These are phyloP conservation scores for Euphorbia tirucalli DNA, from an alignment of 345 rosid species.

Conservation along the genomic window DNA sequence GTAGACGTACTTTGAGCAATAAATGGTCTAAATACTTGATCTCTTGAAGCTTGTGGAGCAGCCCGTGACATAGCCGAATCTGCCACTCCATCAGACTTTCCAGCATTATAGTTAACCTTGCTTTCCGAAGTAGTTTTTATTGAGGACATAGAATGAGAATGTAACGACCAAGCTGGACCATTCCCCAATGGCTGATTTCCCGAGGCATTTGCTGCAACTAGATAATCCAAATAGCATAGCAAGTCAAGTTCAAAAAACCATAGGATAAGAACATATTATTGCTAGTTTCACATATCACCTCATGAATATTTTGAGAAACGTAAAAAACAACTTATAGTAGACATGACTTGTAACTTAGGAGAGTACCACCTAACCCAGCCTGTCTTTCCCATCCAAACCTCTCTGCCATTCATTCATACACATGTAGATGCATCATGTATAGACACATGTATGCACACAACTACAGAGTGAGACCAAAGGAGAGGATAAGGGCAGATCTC, in stretches of 20 bases:
- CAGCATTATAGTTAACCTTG: constrained; percentile 46
- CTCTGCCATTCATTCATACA: too few species aligned
- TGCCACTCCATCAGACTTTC: constrained; percentile 49
- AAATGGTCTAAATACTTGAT: constrained; percentile 59
- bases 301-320: neutral
- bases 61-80: constrained; percentile 26
- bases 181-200: constrained; percentile 45
- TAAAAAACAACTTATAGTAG: neutral
- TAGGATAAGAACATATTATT: neutral
- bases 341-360: neutral
- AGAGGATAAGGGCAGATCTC: neutral
- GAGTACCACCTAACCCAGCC: constrained; percentile 1
- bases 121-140: constrained; percentile 47
- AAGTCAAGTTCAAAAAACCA: neutral
- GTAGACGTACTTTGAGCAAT: constrained; percentile 48
- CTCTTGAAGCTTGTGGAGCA: constrained; percentile 47
- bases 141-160: constrained; percentile 49
- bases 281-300: neutral
- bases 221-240: constrained; percentile 9
- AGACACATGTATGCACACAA: neutral
- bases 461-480: neutral
- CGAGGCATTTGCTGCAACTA: constrained; percentile 57
- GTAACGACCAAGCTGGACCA: constrained; percentile 71
- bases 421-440: neutral
- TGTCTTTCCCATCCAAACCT: neutral